phyloP scores from a whole-genome alignment of 2,329 filamentous ascomycete genomes.

The Spiromastix sp. region DNA sequence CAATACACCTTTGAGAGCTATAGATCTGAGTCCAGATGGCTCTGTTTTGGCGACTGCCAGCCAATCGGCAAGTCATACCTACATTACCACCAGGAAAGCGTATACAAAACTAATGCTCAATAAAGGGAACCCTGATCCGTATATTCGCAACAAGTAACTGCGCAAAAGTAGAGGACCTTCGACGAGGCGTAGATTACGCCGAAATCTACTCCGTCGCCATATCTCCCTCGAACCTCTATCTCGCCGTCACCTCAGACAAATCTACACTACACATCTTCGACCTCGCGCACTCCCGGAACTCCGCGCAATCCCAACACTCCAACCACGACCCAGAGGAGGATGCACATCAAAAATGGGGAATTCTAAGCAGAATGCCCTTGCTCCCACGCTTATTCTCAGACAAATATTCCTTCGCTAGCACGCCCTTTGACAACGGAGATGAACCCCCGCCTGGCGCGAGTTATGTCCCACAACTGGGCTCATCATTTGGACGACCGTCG shows the following conservation, averaged over 20 bases:
- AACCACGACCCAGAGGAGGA: constrained; percentile 32
- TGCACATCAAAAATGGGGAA: constrained; percentile 67
- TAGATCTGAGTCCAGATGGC: constrained; percentile 71
- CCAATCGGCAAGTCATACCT: constrained; percentile 49
- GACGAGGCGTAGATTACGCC: constrained; percentile 80
- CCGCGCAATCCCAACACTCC: constrained; percentile 16
- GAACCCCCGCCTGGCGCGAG: constrained; percentile 43
- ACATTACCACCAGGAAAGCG: too few species aligned
- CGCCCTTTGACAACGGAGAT: constrained; percentile 73
- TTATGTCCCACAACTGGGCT: constrained; percentile 40
- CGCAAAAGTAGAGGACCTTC: constrained; percentile 70
- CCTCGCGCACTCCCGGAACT: constrained; percentile 44
- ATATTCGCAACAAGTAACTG: constrained; percentile 74
- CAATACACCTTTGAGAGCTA: constrained; percentile 63
- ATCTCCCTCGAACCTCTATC: constrained; percentile 65
- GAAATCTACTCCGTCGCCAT: constrained; percentile 81
- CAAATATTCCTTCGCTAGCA: constrained; percentile 72
- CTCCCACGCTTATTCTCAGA: constrained; percentile 84
- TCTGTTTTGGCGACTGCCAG: constrained; percentile 80
- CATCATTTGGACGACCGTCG: constrained; percentile 49
- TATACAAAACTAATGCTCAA: neutral
- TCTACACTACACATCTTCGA: constrained; percentile 93
- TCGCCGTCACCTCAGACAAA: constrained; percentile 94
- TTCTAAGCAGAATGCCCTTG: constrained; percentile 71
- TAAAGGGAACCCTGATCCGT: constrained; percentile 72